Percentiles rank a stretch among this genome's conserved stretches.
Evolutionary conservation across 768 basidiomycete genomes (phyloP).

Genomic region (Tylopilus intermedius): DNA sequence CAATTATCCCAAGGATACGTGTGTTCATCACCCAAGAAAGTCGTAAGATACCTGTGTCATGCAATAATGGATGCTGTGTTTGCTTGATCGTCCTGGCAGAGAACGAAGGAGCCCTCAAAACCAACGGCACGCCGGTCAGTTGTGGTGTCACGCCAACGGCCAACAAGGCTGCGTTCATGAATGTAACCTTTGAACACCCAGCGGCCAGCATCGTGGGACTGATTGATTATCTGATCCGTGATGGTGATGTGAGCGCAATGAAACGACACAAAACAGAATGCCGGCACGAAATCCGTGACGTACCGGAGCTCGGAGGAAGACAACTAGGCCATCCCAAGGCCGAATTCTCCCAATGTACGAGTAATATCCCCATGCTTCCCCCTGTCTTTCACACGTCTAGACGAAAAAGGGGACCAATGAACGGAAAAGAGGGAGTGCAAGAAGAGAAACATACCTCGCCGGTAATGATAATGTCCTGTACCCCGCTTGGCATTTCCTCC

Average conservation of each 20-base stretch:
- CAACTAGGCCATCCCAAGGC: constrained; percentile 48
- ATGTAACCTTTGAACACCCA: constrained; percentile 54
- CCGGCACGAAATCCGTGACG: constrained; percentile 14
- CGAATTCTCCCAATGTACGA: constrained; percentile 45
- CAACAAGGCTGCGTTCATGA: constrained; percentile 45
- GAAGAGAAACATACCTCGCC: constrained; percentile 37
- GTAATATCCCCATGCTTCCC: constrained; percentile 47
- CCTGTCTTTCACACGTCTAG: constrained; percentile 41
- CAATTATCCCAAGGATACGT: constrained; percentile 10
- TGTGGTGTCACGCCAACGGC: constrained; percentile 50
- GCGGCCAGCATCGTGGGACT: constrained; percentile 31
- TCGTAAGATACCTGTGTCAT: constrained; percentile 16
- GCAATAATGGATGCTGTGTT: constrained; percentile 11
- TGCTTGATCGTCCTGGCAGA: constrained; percentile 32
- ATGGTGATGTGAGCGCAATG: constrained; percentile 1
- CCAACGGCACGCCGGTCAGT: constrained; percentile 38
- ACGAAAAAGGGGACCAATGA: neutral
- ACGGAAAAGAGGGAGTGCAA: neutral
- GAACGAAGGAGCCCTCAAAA: constrained; percentile 47
- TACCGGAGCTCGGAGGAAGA: constrained; percentile 44
- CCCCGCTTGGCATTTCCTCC: constrained; percentile 35
- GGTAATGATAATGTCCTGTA: constrained; percentile 49
- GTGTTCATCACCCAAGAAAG: neutral
- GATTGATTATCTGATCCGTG: constrained; percentile 32
- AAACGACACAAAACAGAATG: neutral